Evolutionary conservation across 345 rosid genomes (phyloP), one percentile per base, ranked within the genome.

Genomic region (Ricinus communis): DNA sequence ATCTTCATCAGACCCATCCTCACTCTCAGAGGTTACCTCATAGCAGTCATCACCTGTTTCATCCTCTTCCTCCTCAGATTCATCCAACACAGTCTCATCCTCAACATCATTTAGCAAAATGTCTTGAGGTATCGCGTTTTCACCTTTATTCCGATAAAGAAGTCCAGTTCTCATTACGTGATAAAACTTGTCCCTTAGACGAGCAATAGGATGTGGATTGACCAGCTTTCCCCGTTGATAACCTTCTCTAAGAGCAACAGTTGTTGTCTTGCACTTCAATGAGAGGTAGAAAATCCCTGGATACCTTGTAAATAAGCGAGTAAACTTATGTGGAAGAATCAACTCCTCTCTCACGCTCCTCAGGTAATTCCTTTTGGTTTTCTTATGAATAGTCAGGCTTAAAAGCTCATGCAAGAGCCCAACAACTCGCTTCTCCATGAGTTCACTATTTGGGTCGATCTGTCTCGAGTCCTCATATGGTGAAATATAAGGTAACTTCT

Each of bases 241-340:
- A 38, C 94, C 96, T 90, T 92, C 99, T 85, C 85, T 85, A 56
- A 95, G 89, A 16, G 90, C 76, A 58, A 90, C 86, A 7, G 98
- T 95, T 5, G 98, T 92, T 0, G 98, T 92, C 88, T 95, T 92
- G 80, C 99, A 92, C 85, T 95, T 95, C 80, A 95, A 74, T 0
- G 94, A 90, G 33, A 95, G 96, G 85, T 90, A 95, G 73, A 95
- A 92, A 41, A 95, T 90, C 77, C 97, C 98, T 0, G 98, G 99
- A 74, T 92, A 92, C 74, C 97, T 80, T 0, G 99, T 92, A 77
- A 95, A 95, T 9, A 90, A 65, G 50, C 96, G 86, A 69, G 99
- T 95, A 71, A 95, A 90, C 79, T 88, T 92, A 65, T 92, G 97
- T 0, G 98, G 97, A 70, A 95, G 82, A 80, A 82, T 85, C 49